Evolutionary conservation across 805 yeast genomes (phyloP).

Genomic region (Kockiozyma suomiensis): DNA sequence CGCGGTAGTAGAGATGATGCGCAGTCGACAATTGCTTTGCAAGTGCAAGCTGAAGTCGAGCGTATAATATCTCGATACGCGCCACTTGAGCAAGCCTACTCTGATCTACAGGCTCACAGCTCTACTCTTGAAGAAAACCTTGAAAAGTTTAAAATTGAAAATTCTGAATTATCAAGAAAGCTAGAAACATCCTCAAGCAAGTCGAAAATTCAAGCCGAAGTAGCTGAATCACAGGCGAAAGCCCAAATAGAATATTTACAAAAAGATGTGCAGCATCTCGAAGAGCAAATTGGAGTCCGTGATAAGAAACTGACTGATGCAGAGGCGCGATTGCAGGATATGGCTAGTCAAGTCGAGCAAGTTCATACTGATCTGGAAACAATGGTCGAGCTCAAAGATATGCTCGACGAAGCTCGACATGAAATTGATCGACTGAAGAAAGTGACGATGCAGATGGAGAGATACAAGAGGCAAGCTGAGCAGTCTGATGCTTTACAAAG

Average conservation of each 20-base stretch:
- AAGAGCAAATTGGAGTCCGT: conserved; percentile 21
- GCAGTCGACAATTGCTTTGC: background rate
- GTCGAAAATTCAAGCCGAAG: conserved; percentile 19
- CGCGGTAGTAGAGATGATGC: background rate
- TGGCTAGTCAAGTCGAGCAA: conserved; percentile 17
- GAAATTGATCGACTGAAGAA: conserved; percentile 25
- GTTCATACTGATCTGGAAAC: conserved; percentile 16
- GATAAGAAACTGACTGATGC: conserved; percentile 18
- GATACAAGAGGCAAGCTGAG: conserved; percentile 25
- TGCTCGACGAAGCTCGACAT: conserved; percentile 30
- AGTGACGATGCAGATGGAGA: conserved; percentile 19
- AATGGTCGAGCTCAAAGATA: conserved; percentile 11
- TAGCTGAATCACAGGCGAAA: conserved; percentile 22
- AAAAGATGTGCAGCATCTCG: conserved; percentile 26
- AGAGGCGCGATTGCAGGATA: conserved; percentile 8
- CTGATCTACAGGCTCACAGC: conserved; percentile 17
- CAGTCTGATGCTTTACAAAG: conserved; percentile 9
- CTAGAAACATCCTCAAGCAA: background rate
- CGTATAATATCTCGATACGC: conserved; percentile 3
- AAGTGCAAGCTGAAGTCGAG: conserved; percentile 5
- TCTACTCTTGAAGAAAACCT: conserved; percentile 7
- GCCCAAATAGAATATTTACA: conserved; percentile 26
- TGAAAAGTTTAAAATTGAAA: background rate
- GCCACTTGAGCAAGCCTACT: conserved; percentile 12
- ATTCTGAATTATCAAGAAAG: conserved; percentile 1